These are phyloP conservation scores for Fusarium udum DNA, from an alignment of 2,329 filamentous ascomycete species.

Conservation along the genomic window DNA sequence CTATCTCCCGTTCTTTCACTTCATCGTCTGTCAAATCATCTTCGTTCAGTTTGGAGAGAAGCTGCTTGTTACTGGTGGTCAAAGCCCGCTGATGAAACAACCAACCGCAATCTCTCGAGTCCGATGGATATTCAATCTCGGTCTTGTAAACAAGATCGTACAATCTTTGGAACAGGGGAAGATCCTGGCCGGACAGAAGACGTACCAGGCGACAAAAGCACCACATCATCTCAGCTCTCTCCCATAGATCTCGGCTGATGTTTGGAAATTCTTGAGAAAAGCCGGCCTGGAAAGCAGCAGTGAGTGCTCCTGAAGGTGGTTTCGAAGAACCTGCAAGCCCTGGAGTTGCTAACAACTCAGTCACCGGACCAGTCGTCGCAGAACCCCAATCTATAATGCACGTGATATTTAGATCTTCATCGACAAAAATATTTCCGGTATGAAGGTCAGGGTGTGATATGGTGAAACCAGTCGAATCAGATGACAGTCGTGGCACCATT, in stretches of 20 bases:
- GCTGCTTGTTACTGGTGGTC: constrained; percentile 3
- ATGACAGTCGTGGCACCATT: accelerated
- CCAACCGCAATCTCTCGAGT: not conserved
- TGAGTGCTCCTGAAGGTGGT: not conserved
- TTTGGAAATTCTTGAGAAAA: not conserved
- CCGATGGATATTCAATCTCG: not conserved
- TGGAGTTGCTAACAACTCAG: not conserved
- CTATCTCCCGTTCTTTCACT: not conserved
- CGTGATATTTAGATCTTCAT: not conserved
- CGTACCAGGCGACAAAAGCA: constrained; percentile 22
- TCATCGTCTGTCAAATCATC: constrained; percentile 20
- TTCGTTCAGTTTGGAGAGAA: constrained; percentile 11
- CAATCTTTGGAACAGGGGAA: constrained; percentile 10
- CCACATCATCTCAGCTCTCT: constrained; percentile 15
- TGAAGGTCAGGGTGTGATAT: not conserved
- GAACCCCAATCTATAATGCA: not conserved
- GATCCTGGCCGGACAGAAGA: constrained; percentile 32
- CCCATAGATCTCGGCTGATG: not conserved
- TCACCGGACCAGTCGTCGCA: not conserved
- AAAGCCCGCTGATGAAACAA: constrained; percentile 19
- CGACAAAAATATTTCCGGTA: not conserved
- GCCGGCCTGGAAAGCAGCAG: not conserved
- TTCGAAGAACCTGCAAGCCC: not conserved
- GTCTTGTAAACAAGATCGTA: constrained; percentile 16
- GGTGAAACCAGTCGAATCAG: not conserved